These are phyloP conservation scores for Marsdenia floribunda DNA, from an alignment of 257 asterid genomes.

Conservation along the genomic window DNA sequence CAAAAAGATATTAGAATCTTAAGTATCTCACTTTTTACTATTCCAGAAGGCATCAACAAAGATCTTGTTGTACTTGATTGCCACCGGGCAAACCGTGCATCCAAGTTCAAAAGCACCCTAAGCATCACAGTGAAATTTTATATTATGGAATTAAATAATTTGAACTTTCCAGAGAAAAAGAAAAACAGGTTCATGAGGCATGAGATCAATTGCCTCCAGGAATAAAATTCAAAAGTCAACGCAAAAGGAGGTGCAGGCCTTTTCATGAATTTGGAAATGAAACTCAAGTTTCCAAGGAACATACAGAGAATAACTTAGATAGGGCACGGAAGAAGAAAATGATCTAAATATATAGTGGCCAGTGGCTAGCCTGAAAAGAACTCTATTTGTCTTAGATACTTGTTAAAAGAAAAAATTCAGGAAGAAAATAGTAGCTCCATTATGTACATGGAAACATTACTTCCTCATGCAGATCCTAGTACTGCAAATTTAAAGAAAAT, in stretches of 20 bases:
- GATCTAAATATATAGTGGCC: not conserved
- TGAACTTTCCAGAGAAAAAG: not conserved
- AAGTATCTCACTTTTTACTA: constrained; percentile 62
- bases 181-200: not conserved
- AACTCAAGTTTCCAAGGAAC: not conserved
- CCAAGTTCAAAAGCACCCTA: constrained; percentile 98
- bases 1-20: not conserved
- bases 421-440: not conserved
- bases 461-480: not conserved
- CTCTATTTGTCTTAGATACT: not conserved
- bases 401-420: not conserved
- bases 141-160: not conserved
- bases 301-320: not conserved
- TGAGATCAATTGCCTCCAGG: not conserved
- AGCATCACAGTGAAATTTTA: constrained; percentile 23
- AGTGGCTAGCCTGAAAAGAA: not conserved
- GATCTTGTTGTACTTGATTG: constrained; percentile 94
- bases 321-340: not conserved
- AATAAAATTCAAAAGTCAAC: not conserved
- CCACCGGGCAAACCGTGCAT: constrained; percentile 93
- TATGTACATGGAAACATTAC: not conserved
- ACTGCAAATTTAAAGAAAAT: constrained; percentile 1
- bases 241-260: not conserved
- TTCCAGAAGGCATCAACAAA: constrained; percentile 99
- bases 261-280: constrained; percentile 1